These are phyloP conservation scores for Phytophthora melonis DNA, from an alignment of 352 stramenopile genomes.

Conservation along the genomic window DNA sequence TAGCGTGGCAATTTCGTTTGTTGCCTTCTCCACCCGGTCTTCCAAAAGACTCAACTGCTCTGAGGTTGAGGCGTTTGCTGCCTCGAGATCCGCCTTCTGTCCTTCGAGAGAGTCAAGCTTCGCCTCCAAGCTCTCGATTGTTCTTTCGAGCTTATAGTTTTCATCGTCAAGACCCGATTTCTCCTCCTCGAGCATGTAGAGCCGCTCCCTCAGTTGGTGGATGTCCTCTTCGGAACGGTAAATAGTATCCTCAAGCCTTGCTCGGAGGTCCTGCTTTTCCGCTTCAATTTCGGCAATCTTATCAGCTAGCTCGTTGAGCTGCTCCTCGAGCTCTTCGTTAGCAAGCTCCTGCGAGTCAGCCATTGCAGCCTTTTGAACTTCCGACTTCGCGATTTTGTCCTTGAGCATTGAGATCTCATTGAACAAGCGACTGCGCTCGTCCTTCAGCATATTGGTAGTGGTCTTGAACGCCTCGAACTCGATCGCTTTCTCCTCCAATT, in stretches of 20 bases:
- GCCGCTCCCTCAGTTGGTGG: conserved; percentile 53
- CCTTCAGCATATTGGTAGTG: conserved; percentile 69
- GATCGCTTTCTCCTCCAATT: conserved; percentile 73
- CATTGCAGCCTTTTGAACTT: conserved; percentile 54
- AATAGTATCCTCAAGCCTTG: conserved; percentile 45
- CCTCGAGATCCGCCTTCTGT: conserved; percentile 50
- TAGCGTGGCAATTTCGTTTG: conserved; percentile 36
- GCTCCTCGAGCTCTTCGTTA: conserved; percentile 64
- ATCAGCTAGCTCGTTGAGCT: conserved; percentile 64
- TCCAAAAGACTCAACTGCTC: conserved; percentile 36
- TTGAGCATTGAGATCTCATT: conserved; percentile 68
- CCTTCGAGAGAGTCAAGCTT: conserved; percentile 45
- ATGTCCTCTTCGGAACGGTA: conserved; percentile 59
- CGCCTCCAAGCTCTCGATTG: conserved; percentile 44
- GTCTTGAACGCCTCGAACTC: conserved; percentile 69
- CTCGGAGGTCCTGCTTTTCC: conserved; percentile 57
- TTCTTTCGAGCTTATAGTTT: conserved; percentile 47
- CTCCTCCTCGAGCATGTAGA: conserved; percentile 58
- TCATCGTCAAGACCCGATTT: conserved; percentile 50
- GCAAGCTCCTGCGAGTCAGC: conserved; percentile 56
- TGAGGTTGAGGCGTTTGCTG: conserved; percentile 31
- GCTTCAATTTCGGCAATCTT: conserved; percentile 69
- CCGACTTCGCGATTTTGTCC: conserved; percentile 52
- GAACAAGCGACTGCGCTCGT: conserved; percentile 61
- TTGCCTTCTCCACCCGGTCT: conserved; percentile 27